phyloP scores from a whole-genome alignment of 257 asterid genomes.

The Petrea volubilis region DNA sequence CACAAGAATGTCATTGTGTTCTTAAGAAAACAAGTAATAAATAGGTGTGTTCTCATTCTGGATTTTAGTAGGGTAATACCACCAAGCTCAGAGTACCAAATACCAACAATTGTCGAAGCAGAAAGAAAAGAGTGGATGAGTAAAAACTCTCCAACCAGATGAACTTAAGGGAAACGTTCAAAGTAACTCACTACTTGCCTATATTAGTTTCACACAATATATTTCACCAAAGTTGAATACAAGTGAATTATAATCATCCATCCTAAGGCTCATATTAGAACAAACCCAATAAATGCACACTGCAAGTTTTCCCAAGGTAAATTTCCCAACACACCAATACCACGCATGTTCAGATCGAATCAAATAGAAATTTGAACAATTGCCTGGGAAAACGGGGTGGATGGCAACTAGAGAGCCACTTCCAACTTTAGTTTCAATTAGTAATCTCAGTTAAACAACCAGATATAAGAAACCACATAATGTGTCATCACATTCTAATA shows the following conservation, averaged over 20 bases:
- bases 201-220: slow-evolving; percentile 2
- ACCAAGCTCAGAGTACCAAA: slow-evolving; percentile 16
- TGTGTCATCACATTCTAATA: background rate
- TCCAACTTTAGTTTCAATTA: background rate
- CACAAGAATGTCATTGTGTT: slow-evolving; percentile 22
- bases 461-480: slow-evolving; percentile 3
- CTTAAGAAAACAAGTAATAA: slow-evolving; percentile 19
- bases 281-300: background rate
- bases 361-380: too few species aligned
- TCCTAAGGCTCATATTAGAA: slow-evolving; percentile 13
- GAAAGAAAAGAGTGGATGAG: slow-evolving; percentile 21
- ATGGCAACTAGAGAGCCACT: too few species aligned
- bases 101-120: slow-evolving; percentile 10
- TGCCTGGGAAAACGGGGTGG: too few species aligned
- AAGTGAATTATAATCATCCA: slow-evolving; percentile 2
- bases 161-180: slow-evolving; percentile 2
- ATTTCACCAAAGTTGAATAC: slow-evolving; percentile 10
- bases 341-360: background rate
- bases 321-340: background rate
- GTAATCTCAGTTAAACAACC: slow-evolving; percentile 9
- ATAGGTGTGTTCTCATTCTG: slow-evolving; percentile 11
- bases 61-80: slow-evolving; percentile 16
- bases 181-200: slow-evolving; percentile 8
- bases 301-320: slow-evolving; percentile 10
- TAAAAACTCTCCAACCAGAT: too few species aligned